phyloP scores from a whole-genome alignment of 306 rosid genomes.

The Cucurbita argyrosperma region DNA sequence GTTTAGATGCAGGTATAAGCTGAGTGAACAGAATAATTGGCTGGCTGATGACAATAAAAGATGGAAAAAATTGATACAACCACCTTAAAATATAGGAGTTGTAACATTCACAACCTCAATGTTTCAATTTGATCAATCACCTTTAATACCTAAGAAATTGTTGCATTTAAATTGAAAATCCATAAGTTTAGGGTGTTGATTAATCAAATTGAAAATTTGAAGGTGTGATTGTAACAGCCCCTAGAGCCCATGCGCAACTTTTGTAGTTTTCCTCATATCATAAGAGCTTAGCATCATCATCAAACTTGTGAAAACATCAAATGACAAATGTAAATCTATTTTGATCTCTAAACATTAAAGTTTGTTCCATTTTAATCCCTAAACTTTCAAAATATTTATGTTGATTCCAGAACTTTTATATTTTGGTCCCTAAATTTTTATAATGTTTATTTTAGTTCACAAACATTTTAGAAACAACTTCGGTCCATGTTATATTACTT shows the following conservation, averaged over 20 bases:
- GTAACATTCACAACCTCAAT: background rate
- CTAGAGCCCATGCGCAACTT: background rate
- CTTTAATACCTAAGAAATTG: background rate
- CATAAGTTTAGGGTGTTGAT: background rate
- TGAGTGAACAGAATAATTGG: conserved; percentile 2
- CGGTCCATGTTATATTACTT: too few relatives aligned
- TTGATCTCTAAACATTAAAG: too few relatives aligned
- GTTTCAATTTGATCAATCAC: background rate
- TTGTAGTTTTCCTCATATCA: background rate
- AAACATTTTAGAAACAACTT: too few relatives aligned
- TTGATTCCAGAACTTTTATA: too few relatives aligned
- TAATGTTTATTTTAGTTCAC: too few relatives aligned
- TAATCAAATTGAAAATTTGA: background rate
- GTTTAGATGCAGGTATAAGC: conserved; percentile 4
- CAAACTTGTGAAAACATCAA: background rate
- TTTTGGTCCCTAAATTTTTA: too few relatives aligned
- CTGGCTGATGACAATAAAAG: background rate
- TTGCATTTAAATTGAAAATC: background rate
- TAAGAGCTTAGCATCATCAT: background rate
- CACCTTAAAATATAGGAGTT: background rate
- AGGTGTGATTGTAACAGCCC: background rate
- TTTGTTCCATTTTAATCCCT: too few relatives aligned
- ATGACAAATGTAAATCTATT: background rate
- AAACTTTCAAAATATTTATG: too few relatives aligned
- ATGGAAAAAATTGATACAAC: background rate